phyloP scores from a whole-genome alignment of 768 basidiomycete species.

The Serendipita indica region DNA sequence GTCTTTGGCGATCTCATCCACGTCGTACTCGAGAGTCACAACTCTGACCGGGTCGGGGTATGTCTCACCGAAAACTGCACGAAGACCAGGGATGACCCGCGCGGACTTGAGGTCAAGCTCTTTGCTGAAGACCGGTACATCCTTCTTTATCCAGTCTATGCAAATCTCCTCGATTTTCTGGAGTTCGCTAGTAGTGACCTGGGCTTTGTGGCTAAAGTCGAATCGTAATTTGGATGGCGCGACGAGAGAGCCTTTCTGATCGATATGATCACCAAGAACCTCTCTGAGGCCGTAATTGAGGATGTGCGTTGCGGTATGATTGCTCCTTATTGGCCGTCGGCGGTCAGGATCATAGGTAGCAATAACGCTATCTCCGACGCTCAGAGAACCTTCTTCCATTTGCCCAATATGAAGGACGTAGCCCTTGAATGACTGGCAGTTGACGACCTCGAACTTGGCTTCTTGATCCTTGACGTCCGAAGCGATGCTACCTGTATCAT shows the following conservation, averaged over 20 bases:
- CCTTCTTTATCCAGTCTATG: conserved; percentile 77
- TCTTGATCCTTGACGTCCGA: conserved; percentile 63
- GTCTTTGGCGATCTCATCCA: conserved; percentile 76
- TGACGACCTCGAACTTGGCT: conserved; percentile 83
- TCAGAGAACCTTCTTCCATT: conserved; percentile 75
- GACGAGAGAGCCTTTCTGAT: conserved; percentile 95
- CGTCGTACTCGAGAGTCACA: conserved; percentile 74
- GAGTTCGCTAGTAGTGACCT: conserved; percentile 63
- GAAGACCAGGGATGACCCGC: conserved; percentile 77
- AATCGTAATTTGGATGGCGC: conserved; percentile 92
- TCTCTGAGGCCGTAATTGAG: conserved; percentile 90
- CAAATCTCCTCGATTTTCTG: conserved; percentile 70
- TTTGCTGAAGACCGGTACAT: conserved; percentile 78
- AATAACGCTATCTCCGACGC: conserved; percentile 66
- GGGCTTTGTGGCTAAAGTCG: conserved; percentile 94
- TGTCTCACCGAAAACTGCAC: conserved; percentile 94
- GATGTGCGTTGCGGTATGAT: conserved; percentile 97
- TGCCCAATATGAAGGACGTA: conserved; percentile 88
- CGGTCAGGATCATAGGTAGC: conserved; percentile 91
- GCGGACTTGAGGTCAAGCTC: conserved; percentile 68
- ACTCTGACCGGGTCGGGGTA: conserved; percentile 97
- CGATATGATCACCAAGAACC: conserved; percentile 90
- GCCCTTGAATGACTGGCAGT: conserved; percentile 89
- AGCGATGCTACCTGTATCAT: conserved; percentile 80
- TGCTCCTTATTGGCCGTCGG: conserved; percentile 90